Percentiles rank a stretch among this genome's conserved stretches.
These are phyloP conservation scores for Ceratorhiza oryzae-sativae DNA, from an alignment of 1,284 basidiomycete genomes.

Conservation along the genomic window DNA sequence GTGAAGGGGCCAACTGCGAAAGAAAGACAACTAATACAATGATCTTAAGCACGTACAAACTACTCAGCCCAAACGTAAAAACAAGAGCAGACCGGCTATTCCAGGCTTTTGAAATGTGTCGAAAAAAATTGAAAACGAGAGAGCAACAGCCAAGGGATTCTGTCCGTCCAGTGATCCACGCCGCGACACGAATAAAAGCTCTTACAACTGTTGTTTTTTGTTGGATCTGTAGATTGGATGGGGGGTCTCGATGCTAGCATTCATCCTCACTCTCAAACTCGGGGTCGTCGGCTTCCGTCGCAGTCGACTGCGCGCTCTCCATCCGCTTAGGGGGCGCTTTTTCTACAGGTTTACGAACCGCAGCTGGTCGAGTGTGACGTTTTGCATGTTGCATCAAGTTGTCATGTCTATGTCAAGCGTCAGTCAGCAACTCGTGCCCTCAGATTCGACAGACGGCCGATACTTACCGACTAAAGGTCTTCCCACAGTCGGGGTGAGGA, in stretches of 20 bases:
- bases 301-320: constrained; percentile 26
- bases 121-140: neutral
- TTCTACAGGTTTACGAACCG: neutral
- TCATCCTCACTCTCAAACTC: constrained; percentile 99
- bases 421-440: neutral
- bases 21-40: constrained; percentile 11
- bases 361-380: constrained; percentile 56
- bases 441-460: too few relatives aligned
- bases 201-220: constrained; percentile 1
- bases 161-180: constrained; percentile 30
- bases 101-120: constrained; percentile 11
- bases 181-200: constrained; percentile 19
- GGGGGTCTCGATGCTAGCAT: constrained; percentile 76
- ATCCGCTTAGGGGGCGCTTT: neutral
- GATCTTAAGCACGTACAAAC: neutral
- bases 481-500: constrained; percentile 76
- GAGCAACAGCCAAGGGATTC: neutral
- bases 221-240: neutral
- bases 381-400: constrained; percentile 79
- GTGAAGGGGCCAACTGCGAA: neutral
- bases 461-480: constrained; percentile 77
- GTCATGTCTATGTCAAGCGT: constrained; percentile 53
- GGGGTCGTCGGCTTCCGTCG: constrained; percentile 77
- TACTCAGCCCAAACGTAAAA: neutral
- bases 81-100: neutral